Conservation (phyloP, 768 basidiomycete species). For the Tulasnella sp. region DNA sequence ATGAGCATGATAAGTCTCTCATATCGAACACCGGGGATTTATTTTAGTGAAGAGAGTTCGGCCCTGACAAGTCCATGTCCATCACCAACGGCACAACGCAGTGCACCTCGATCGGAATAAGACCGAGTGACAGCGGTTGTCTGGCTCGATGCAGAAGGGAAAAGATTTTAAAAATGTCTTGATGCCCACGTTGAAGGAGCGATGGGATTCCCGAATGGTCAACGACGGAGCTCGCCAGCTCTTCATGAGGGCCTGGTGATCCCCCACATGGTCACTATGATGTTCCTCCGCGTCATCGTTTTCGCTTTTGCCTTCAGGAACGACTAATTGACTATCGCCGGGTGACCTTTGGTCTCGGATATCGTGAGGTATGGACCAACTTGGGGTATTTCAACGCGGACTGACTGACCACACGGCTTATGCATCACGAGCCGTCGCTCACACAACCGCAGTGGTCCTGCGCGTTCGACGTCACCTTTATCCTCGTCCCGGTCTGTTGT, state of each 20-base stretch:
- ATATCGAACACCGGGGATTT: too few relatives aligned
- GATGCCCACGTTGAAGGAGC: not conserved
- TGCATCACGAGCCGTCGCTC: slow-evolving; percentile 58
- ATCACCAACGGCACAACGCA: not conserved
- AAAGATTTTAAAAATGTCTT: not conserved
- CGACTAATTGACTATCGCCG: slow-evolving; percentile 67
- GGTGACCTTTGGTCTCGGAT: slow-evolving; percentile 64
- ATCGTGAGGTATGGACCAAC: slow-evolving; percentile 45
- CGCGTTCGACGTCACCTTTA: slow-evolving; percentile 75
- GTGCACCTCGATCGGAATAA: slow-evolving; percentile 77
- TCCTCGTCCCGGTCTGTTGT: not conserved
- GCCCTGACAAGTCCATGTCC: not conserved
- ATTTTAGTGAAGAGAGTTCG: too few relatives aligned
- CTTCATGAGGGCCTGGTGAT: slow-evolving; percentile 75
- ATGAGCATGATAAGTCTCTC: too few relatives aligned
- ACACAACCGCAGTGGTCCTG: slow-evolving; percentile 79
- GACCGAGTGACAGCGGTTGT: slow-evolving; percentile 72
- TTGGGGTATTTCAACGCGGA: not conserved
- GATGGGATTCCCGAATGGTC: slow-evolving; percentile 23
- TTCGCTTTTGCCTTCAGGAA: slow-evolving; percentile 66
- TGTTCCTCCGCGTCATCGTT: slow-evolving; percentile 73
- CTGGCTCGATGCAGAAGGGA: slow-evolving; percentile 58
- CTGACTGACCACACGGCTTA: not conserved
- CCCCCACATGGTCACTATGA: slow-evolving; percentile 68
- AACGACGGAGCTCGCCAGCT: slow-evolving; percentile 54